phyloP scores from a whole-genome alignment of 2,329 filamentous ascomycete species.

The Aureobasidium sp. region DNA sequence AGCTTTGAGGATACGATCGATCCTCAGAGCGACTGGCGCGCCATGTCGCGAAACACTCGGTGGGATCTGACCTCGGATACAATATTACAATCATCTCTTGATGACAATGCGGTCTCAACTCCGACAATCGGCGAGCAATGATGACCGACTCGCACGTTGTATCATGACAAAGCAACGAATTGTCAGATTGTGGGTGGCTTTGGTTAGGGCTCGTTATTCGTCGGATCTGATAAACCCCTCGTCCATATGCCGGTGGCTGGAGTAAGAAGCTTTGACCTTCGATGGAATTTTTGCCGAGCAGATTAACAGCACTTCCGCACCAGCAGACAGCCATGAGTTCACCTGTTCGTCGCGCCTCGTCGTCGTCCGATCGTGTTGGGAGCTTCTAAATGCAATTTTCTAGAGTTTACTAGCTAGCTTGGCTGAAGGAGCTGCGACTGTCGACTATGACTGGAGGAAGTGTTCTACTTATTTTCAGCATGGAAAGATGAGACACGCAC shows the following conservation, averaged over 20 bases:
- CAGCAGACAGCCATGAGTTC: too few relatives aligned
- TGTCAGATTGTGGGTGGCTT: background rate
- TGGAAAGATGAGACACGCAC: background rate
- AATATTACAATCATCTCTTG: too few relatives aligned
- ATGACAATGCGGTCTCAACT: background rate
- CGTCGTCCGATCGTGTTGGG: too few relatives aligned
- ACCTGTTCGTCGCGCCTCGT: too few relatives aligned
- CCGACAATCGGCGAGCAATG: background rate
- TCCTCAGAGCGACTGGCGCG: background rate
- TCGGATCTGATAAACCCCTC: conserved; percentile 2
- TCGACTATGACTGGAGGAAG: background rate
- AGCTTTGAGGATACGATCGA: background rate
- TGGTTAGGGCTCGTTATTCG: background rate
- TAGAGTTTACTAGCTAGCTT: background rate
- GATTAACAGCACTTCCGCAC: background rate
- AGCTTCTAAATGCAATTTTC: background rate
- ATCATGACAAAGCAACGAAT: background rate
- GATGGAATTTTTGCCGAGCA: background rate
- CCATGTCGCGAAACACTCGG: background rate
- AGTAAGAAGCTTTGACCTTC: background rate
- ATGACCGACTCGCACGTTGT: background rate
- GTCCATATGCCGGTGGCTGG: background rate
- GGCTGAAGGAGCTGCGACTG: too few relatives aligned
- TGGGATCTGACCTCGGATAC: background rate
- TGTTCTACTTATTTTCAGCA: background rate